phyloP scores from a whole-genome alignment of 139 green algal species.

The Pedinophyceae sp. region DNA sequence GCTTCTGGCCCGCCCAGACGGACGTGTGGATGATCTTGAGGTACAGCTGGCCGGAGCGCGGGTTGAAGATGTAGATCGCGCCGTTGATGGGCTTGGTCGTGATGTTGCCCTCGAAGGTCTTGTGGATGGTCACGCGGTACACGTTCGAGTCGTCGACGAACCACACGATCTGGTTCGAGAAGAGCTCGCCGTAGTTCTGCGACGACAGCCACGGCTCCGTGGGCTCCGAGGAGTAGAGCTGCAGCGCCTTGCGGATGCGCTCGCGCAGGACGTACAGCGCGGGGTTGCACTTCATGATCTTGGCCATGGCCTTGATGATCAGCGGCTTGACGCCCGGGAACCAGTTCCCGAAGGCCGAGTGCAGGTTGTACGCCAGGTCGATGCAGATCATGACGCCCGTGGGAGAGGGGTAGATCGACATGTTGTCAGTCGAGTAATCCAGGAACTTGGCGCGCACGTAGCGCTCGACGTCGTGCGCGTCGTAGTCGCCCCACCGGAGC shows the following conservation, averaged over 20 bases:
- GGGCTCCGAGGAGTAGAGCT: conserved; percentile 96
- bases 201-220: conserved; percentile 96
- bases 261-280: conserved; percentile 97
- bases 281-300: conserved; percentile 99
- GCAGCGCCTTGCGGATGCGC: conserved; percentile 76
- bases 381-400: conserved; percentile 93
- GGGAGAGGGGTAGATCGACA: conserved; percentile 96
- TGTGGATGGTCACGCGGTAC: conserved; percentile 99
- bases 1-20: conserved; percentile 99
- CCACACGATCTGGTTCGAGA: conserved; percentile 98
- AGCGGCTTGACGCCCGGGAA: conserved; percentile 95
- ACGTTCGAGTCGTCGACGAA: conserved; percentile 99
- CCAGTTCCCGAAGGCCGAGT: conserved; percentile 95
- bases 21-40: conserved; percentile 98
- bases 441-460: conserved; percentile 96
- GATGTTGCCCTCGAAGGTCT: conserved; percentile 98
- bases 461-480: conserved; percentile 96
- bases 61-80: conserved; percentile 99
- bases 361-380: conserved; percentile 97
- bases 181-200: conserved; percentile 98
- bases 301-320: conserved; percentile 73
- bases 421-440: conserved; percentile 99
- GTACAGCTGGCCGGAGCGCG: conserved; percentile 91
- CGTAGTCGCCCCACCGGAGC: conserved; percentile 94
- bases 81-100: conserved; percentile 97